Base-by-base conservation (phyloP, 179 eudicot genomes). In the Patellifolia procumbens region DNA sequence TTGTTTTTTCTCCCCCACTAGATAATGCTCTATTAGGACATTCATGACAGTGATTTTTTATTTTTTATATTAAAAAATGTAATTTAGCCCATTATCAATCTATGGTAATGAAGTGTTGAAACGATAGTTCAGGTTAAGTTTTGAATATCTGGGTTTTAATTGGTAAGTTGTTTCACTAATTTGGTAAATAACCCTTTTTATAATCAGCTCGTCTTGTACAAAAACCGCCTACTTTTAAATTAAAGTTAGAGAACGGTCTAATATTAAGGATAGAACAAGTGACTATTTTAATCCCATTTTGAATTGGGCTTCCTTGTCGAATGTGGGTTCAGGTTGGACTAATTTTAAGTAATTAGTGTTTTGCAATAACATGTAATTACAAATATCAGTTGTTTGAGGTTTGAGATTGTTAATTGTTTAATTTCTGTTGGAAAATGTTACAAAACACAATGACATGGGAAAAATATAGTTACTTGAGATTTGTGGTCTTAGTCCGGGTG, bases 401-500 rank as follows among this genome's bases (percentile, higher is more conserved):
- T 42, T 67, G 9, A 39, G 55, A 39, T 45, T 6, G 7, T 28
- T 69, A 56, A 64, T 16, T 79, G 74, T 79, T 6, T 28, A 35
- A 60, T 69, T 69, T 5, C 56, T 43, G 64, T 58, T 43, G n/a
- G 68, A 55, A 72, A 45, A 68, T 63, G 20, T 20, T 22, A 46
- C 32, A 56, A 76, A 31, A 64, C 1, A 46, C 74, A 76, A 0
- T 39, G n/a, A n/a, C 83, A 64, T 69, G 59, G 61, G 83, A 55
- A 64, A 71, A 2, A 37, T n/a, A 37, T 63, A 62, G 75, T 19
- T 39, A 53, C 24, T 80, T 76, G 63, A 70, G 29, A 70, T 49
- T 55, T 43, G 78, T 74, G 68, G 68, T 74, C 55, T 29, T 53
- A 53, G 37, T 79, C 49, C n/a, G n/a, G 63, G 45, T 59, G 80